These are phyloP conservation scores for Gossypium stocksii DNA, from an alignment of 345 rosid species.

Conservation along the genomic window DNA sequence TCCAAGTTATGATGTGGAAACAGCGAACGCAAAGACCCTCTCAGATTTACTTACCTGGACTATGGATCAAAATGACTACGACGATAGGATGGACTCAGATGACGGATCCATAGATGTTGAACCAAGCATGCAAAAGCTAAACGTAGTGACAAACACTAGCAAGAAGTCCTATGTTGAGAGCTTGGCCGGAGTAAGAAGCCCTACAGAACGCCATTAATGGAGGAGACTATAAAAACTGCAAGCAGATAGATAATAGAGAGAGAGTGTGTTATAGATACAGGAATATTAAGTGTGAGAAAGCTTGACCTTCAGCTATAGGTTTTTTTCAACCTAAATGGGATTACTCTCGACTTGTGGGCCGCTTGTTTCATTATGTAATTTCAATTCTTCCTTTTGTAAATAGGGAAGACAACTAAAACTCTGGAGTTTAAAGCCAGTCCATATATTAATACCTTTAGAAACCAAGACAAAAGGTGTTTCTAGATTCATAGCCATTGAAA, in stretches of 20 bases:
- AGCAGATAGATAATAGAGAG: slow-evolving; percentile 2
- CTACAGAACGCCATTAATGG: slow-evolving; percentile 47
- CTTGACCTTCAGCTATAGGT: slow-evolving; percentile 11
- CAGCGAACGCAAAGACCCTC: slow-evolving; percentile 37
- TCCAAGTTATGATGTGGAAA: slow-evolving; percentile 9
- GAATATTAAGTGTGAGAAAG: slow-evolving; percentile 17
- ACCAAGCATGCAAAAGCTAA: slow-evolving; percentile 26
- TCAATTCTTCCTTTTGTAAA: slow-evolving; percentile 22
- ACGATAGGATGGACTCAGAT: slow-evolving; percentile 32
- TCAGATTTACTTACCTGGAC: slow-evolving; percentile 70
- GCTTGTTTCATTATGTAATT: slow-evolving; percentile 11
- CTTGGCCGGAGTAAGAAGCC: slow-evolving; percentile 54
- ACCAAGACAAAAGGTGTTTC: slow-evolving; percentile 16
- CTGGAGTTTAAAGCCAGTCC: slow-evolving; percentile 16
- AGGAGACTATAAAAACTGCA: background rate
- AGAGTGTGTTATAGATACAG: background rate
- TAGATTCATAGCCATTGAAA: slow-evolving; percentile 20
- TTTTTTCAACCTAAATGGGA: background rate
- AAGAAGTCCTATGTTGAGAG: slow-evolving; percentile 52
- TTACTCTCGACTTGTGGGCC: slow-evolving; percentile 2
- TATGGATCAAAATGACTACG: slow-evolving; percentile 30
- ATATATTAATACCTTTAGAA: slow-evolving; percentile 9
- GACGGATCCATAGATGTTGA: slow-evolving; percentile 30
- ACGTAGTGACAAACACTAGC: slow-evolving; percentile 24
- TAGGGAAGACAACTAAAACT: slow-evolving; percentile 20